These are phyloP conservation scores for Paratinospora sagittata DNA, from an alignment of 164 flowering plant genomes.

Conservation along the genomic window DNA sequence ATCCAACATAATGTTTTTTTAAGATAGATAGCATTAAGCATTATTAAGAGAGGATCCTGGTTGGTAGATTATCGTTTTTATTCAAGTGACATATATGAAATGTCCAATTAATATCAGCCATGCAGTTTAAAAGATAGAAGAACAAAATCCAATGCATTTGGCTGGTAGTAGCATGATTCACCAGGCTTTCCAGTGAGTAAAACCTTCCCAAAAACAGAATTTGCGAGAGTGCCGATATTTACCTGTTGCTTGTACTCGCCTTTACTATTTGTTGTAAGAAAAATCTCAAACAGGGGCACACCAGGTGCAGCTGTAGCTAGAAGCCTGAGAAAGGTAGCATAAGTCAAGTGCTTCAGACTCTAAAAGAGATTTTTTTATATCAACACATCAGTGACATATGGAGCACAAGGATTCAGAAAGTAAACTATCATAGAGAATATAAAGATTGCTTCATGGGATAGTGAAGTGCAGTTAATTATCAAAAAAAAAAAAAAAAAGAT, in stretches of 20 bases:
- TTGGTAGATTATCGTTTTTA: too few species aligned
- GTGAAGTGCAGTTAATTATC: neutral
- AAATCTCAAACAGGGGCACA: constrained; percentile 80
- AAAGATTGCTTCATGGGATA: neutral
- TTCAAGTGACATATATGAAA: neutral
- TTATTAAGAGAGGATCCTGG: neutral
- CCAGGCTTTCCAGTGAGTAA: neutral
- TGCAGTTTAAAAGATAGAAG: neutral
- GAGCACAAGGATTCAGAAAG: constrained; percentile 4
- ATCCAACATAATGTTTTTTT: too few species aligned
- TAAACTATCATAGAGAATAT: neutral
- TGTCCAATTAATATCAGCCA: neutral
- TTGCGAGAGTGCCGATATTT: constrained; percentile 9
- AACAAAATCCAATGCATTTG: neutral
- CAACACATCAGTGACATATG: neutral
- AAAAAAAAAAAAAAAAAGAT: neutral
- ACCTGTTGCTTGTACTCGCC: constrained; percentile 89
- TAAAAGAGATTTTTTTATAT: constrained; percentile 1
- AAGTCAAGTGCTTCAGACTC: constrained; percentile 3
- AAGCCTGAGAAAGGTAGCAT: constrained; percentile 51
- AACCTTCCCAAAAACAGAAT: constrained; percentile 4
- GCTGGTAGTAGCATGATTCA: neutral
- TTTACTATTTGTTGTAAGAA: constrained; percentile 43
- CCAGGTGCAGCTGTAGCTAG: constrained; percentile 70
- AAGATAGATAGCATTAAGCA: neutral